These are phyloP conservation scores for Inga oerstediana DNA, from an alignment of 306 rosid species.

Conservation along the genomic window DNA sequence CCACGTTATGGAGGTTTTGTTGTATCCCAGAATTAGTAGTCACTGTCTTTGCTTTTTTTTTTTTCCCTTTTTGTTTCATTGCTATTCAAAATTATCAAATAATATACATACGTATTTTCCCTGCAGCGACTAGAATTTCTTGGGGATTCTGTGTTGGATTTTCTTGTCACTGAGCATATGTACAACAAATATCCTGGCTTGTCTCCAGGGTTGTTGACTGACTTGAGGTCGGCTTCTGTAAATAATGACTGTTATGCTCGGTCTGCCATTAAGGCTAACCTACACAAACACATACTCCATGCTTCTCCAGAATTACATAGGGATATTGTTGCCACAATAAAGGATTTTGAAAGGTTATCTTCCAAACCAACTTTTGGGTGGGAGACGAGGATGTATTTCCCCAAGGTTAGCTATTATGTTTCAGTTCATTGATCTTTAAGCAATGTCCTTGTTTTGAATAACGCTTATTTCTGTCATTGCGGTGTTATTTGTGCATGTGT, in stretches of 20 bases:
- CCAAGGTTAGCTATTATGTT: constrained; percentile 43
- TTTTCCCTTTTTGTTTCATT: no score
- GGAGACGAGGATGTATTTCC: constrained; percentile 56
- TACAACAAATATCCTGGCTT: constrained; percentile 48
- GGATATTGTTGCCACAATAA: constrained; percentile 38
- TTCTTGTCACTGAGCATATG: constrained; percentile 57
- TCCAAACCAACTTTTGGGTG: constrained; percentile 59
- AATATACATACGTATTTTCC: no score
- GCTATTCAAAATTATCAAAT: no score
- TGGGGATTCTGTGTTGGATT: no score
- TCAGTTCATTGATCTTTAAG: background rate
- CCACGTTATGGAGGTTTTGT: background rate
- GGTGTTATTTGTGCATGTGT: background rate
- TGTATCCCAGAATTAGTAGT: background rate
- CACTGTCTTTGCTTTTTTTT: background rate
- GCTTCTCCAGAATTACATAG: constrained; percentile 39
- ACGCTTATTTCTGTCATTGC: background rate
- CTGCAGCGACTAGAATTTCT: no score
- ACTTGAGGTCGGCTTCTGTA: constrained; percentile 68
- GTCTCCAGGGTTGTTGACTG: constrained; percentile 57
- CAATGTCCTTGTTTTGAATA: constrained; percentile 5
- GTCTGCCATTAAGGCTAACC: constrained; percentile 50
- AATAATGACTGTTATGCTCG: constrained; percentile 68
- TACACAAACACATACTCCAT: constrained; percentile 61
- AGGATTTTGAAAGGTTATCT: constrained; percentile 37